phyloP scores from a whole-genome alignment of 1,139 yeast genomes.

The Candida sp. region DNA sequence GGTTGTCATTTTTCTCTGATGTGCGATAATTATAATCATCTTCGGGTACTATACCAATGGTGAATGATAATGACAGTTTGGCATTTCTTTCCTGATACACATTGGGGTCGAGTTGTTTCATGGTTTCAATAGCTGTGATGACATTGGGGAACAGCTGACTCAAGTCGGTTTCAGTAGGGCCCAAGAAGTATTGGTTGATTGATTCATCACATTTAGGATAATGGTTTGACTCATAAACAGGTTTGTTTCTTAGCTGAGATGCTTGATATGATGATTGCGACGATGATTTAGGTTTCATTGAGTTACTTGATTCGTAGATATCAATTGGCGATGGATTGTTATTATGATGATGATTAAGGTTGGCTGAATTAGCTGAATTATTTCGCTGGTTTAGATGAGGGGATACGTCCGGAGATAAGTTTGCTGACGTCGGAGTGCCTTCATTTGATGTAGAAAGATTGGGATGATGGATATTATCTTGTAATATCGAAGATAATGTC shows the following conservation, averaged over 20 bases:
- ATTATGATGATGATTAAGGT: conserved; percentile 3
- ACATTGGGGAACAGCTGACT: conserved; percentile 52
- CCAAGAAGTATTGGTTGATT: conserved; percentile 60
- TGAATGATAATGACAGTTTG: conserved; percentile 49
- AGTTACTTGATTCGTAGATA: neutral
- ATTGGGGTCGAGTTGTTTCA: conserved; percentile 38
- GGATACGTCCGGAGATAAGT: conserved; percentile 36
- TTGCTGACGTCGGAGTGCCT: conserved; percentile 38
- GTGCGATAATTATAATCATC: conserved; percentile 24
- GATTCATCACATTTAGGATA: conserved; percentile 38
- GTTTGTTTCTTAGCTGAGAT: neutral
- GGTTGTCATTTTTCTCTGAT: conserved; percentile 13
- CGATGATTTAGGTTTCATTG: neutral
- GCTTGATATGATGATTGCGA: neutral
- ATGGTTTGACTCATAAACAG: conserved; percentile 8
- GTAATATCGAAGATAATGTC: conserved; percentile 69
- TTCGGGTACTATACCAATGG: conserved; percentile 49
- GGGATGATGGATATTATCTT: conserved; percentile 39
- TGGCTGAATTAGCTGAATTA: neutral
- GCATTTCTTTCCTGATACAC: conserved; percentile 37
- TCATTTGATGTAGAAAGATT: conserved; percentile 33
- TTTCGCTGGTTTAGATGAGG: conserved; percentile 23
- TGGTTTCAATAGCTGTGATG: conserved; percentile 43
- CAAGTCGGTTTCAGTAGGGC: conserved; percentile 35
- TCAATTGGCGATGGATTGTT: neutral